These are phyloP conservation scores for Tetraselmis chui DNA, from an alignment of 139 green algal species.

Conservation along the genomic window DNA sequence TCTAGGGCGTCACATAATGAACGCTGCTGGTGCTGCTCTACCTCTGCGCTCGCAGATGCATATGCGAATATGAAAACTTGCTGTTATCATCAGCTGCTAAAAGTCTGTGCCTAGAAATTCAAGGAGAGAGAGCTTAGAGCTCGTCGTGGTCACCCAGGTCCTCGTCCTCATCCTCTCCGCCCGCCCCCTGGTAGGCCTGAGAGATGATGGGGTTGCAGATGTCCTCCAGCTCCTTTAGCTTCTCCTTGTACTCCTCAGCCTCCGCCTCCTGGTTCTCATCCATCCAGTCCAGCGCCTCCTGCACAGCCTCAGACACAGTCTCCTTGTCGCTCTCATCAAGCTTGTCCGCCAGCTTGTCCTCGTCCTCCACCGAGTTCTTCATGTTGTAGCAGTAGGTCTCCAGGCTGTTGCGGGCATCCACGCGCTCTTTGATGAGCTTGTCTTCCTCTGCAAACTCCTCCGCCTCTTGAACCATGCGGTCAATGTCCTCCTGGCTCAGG, in stretches of 20 bases:
- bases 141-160: conserved; percentile 80
- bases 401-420: conserved; percentile 50
- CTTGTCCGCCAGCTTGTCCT: conserved; percentile 83
- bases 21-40: too few relatives aligned
- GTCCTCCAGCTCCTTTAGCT: conserved; percentile 94
- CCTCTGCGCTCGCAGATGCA: too few relatives aligned
- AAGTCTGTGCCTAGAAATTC: too few relatives aligned
- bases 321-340: conserved; percentile 81
- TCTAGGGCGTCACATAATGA: too few relatives aligned
- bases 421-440: conserved; percentile 38
- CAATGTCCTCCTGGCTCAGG: conserved; percentile 50
- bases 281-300: conserved; percentile 88
- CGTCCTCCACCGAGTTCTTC: conserved; percentile 31
- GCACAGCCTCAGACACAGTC: conserved; percentile 71
- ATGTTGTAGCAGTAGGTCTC: conserved; percentile 64
- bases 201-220: conserved; percentile 82
- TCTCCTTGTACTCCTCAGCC: conserved; percentile 91
- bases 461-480: conserved; percentile 61
- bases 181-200: conserved; percentile 55
- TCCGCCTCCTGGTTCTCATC: conserved; percentile 76
- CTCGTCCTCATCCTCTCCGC: conserved; percentile 57
- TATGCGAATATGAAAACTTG: too few relatives aligned
- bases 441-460: conserved; percentile 59
- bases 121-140: conserved; percentile 47
- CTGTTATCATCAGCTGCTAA: too few relatives aligned